These are phyloP conservation scores for Takakia lepidozioides DNA, from an alignment of 225 moss, liverwort and hornwort species.

Conservation along the genomic window DNA sequence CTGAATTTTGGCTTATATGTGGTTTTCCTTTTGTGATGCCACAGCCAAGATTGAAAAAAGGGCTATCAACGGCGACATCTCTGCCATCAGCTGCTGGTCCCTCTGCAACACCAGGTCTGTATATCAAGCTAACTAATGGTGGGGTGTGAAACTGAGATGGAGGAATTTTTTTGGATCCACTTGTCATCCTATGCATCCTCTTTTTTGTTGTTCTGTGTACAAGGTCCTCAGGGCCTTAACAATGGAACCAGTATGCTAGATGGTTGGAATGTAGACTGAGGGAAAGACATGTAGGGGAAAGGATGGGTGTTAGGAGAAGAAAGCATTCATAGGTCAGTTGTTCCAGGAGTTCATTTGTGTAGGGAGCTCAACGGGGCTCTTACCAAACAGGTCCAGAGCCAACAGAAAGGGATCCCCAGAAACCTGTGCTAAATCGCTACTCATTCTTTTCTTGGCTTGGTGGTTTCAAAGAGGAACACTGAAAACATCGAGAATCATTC, in stretches of 20 bases:
- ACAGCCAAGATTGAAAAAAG: conserved; percentile 57
- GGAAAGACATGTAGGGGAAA: too few relatives aligned
- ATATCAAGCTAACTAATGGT: conserved; percentile 2
- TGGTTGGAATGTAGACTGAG: too few relatives aligned
- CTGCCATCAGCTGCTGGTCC: conserved; percentile 11
- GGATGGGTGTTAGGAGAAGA: too few relatives aligned
- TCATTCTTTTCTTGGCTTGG: too few relatives aligned
- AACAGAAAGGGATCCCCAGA: too few relatives aligned
- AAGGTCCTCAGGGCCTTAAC: not conserved
- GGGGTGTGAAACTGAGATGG: not conserved
- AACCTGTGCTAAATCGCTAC: too few relatives aligned
- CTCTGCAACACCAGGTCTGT: conserved; percentile 31
- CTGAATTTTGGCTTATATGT: not conserved
- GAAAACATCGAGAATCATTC: too few relatives aligned
- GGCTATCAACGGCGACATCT: conserved; percentile 28
- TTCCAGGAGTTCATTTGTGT: too few relatives aligned
- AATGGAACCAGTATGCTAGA: not conserved
- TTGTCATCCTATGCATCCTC: not conserved
- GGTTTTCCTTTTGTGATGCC: conserved; percentile 16
- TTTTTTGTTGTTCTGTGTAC: not conserved
- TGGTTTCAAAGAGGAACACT: too few relatives aligned
- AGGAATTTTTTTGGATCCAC: not conserved
- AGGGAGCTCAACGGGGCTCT: too few relatives aligned
- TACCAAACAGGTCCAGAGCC: too few relatives aligned
- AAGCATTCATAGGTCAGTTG: too few relatives aligned